Percentiles rank a stretch among this genome's conserved stretches.
phyloP scores from a whole-genome alignment of 2,329 filamentous ascomycete genomes.

The Blastomyces gilchristii region DNA sequence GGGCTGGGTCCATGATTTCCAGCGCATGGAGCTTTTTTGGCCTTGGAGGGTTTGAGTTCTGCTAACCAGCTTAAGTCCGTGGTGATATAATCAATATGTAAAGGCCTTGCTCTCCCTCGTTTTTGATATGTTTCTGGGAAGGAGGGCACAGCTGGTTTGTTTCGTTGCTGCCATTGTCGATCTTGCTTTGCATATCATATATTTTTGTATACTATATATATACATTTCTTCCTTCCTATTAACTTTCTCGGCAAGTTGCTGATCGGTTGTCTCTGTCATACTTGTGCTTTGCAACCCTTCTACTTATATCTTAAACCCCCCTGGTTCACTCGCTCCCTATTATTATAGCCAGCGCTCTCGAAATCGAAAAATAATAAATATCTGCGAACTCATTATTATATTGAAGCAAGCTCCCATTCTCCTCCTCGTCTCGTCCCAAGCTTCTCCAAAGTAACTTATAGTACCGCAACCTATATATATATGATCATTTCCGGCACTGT shows the following conservation, averaged over 20 bases:
- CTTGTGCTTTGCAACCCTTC: background rate
- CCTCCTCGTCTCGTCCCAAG: background rate
- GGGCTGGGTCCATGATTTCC: conserved; percentile 1
- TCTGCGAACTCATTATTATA: background rate
- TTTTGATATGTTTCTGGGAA: background rate
- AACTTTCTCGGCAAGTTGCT: background rate
- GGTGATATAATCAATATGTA: conserved; percentile 6
- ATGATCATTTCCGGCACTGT: background rate
- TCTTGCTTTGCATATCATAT: background rate
- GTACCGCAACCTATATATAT: background rate
- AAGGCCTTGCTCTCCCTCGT: background rate
- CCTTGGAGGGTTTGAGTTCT: background rate
- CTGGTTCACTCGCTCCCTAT: no score
- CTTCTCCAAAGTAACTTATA: background rate
- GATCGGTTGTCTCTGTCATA: conserved; percentile 4
- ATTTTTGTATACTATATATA: no score
- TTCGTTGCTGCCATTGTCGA: background rate
- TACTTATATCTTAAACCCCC: background rate
- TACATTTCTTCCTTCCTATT: background rate
- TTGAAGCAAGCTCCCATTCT: background rate
- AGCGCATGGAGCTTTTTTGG: background rate
- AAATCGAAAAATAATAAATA: background rate
- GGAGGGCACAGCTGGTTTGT: background rate
- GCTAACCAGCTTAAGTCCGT: background rate
- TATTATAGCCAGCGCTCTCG: background rate